Base-by-base conservation (phyloP, 495 filamentous ascomycete genomes). In the Hypoxylon trugodes region DNA sequence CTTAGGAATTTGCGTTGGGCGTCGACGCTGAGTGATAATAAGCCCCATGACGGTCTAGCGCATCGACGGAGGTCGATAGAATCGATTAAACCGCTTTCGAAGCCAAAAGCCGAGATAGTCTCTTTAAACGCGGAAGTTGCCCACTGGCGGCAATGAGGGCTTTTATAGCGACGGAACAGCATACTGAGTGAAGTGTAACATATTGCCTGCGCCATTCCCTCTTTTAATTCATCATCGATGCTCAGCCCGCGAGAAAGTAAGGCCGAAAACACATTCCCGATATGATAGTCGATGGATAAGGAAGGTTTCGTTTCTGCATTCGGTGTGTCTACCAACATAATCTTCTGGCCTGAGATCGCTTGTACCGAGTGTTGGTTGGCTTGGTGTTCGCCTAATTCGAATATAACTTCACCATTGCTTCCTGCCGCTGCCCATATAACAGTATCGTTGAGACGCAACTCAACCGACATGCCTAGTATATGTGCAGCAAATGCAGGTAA, bases 391-490 rank as follows among this genome's bases (percentile, higher is more conserved):
- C 42, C 42, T 15, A 46, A 16, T 16, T 46, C 42, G 8, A 46
- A 46, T n/a, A 46, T 46, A 28, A 13, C 42, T 15, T 15, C 4
- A 6, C 42, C 42, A 18, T 46, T 46, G 22, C 6, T 3, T 4
- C 42, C 42, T 7, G 42, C 22, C 6, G 10, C 7, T 7, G 21
- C 42, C 22, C 22, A 46, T 9, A 46, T n/a, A 4, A 28, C 12
- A n/a, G 22, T 7, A 46, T 16, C 42, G 30, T 46, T 30, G 1
- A 46, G 22, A 2, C 42, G 42, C 15, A 46, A n/a, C 24, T 46
- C 42, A 7, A 46, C 42, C 7, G 42, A 16, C 42, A 46, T 46
- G 10, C 42, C 42, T 6, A 46, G 42, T 2, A 46, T 46, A 28
- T 46, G 22, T 6, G 42, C 0, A 0, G 42, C 42, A 15, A 46